phyloP scores from a whole-genome alignment of 768 basidiomycete genomes.

The Boletus vinaceobasis region DNA sequence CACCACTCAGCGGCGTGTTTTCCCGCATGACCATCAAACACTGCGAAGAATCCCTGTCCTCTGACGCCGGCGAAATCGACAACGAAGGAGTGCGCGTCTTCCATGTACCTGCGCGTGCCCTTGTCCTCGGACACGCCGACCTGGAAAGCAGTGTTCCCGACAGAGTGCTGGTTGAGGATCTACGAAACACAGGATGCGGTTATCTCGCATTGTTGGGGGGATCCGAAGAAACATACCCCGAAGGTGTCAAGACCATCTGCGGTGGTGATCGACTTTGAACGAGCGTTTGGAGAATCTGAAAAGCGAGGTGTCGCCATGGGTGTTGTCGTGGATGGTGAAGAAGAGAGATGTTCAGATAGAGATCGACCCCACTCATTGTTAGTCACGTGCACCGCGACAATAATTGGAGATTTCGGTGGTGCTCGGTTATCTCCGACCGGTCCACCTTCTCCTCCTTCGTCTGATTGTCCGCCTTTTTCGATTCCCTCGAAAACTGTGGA shows the following conservation, averaged over 20 bases:
- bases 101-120: conserved; percentile 90
- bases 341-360: neutral
- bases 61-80: conserved; percentile 88
- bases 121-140: conserved; percentile 77
- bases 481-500: conserved; percentile 59
- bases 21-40: conserved; percentile 98
- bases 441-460: neutral
- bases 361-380: conserved; percentile 5
- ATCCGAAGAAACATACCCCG: conserved; percentile 52
- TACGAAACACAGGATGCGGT: conserved; percentile 2
- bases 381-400: conserved; percentile 23
- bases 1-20: conserved; percentile 99
- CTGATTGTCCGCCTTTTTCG: conserved; percentile 29
- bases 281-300: conserved; percentile 68
- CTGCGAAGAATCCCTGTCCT: conserved; percentile 97
- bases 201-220: neutral
- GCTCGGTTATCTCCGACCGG: conserved; percentile 27
- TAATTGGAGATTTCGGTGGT: conserved; percentile 1
- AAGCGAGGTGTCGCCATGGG: conserved; percentile 34
- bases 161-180: conserved; percentile 59
- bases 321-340: conserved; percentile 12
- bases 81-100: conserved; percentile 95
- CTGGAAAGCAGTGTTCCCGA: conserved; percentile 59
- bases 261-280: conserved; percentile 77
- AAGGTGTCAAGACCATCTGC: conserved; percentile 70